Base-by-base conservation (phyloP, 108 stramenopile genomes). In the Conticribra weissflogii region DNA sequence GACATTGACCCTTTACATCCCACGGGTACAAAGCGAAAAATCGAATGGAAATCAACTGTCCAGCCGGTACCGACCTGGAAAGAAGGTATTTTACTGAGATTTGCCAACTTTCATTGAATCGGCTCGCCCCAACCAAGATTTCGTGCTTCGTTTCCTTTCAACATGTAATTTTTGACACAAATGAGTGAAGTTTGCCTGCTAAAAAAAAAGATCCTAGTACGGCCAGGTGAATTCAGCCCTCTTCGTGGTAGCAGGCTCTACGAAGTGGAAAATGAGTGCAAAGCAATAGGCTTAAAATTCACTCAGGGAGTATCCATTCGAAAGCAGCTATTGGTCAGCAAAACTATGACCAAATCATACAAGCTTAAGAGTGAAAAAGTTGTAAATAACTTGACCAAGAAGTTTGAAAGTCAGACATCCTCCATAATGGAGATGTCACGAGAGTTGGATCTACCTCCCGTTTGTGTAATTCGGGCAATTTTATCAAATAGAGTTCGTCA, bases 391-490 rank as follows among this genome's bases (percentile, higher is more conserved):
- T 34, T 79, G 24, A 36, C 25, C 2, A 54, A 22, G 45, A 24
- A 32, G 8, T 68, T 73, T 48, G 52, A 68, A 19, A 17, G 29
- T 5, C 25, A 41, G 18, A 46, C 49, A 36, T 66, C 41, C 16
- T 54, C 72, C 8, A 32, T 79, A 3, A 5, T 45, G 4, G 66
- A 73, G 15, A 60, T 79, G 48, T 59, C 66, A 1, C 18, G 18
- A 27, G 48, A 59, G 28, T 46, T 74, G 28, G 72, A 79, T 53
- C 49, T 73, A n/a, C 72, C 78, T 5, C 78, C 78, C 1, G 78
- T 79, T 8, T 49, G 44, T 15, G 68, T 79, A 27, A 23, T 79
- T 36, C 57, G 78, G 47, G 72, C 72, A 25, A 73, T 79, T 22
- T 1, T 79, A 28, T 44, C 52, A 22, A 16, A 33, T 2, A 57